phyloP scores from a whole-genome alignment of 73 alveolate genomes.

The Breviolum minutum region DNA sequence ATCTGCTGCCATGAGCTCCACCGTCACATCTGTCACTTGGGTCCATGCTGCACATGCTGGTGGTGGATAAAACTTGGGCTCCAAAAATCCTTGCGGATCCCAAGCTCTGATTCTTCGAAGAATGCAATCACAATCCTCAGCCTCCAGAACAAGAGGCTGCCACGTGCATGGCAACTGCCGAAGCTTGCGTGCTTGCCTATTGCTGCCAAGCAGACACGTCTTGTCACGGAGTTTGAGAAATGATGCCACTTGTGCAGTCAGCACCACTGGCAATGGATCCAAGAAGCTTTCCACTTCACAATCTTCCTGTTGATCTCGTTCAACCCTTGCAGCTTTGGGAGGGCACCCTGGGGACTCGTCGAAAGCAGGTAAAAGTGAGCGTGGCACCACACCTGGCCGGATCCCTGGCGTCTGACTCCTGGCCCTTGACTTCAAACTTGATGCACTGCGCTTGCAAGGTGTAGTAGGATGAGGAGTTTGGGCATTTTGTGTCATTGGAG shows the following conservation, averaged over 20 bases:
- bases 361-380: slow-evolving; percentile 23
- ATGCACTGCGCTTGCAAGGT: slow-evolving; percentile 33
- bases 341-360: slow-evolving; percentile 27
- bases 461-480: not conserved
- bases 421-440: not conserved
- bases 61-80: slow-evolving; percentile 39
- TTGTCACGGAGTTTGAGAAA: slow-evolving; percentile 21
- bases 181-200: slow-evolving; percentile 23
- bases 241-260: slow-evolving; percentile 32
- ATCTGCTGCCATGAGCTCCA: slow-evolving; percentile 39
- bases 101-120: not conserved
- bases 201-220: not conserved
- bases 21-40: slow-evolving; percentile 10
- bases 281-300: not conserved
- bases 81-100: slow-evolving; percentile 28
- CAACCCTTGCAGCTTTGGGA: slow-evolving; percentile 36
- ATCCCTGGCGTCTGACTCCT: not conserved
- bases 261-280: slow-evolving; percentile 39
- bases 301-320: not conserved
- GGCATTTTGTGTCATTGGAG: not conserved
- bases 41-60: slow-evolving; percentile 29
- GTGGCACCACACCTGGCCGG: not conserved
- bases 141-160: slow-evolving; percentile 50
- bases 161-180: slow-evolving; percentile 11
- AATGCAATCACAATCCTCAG: not conserved